Evolutionary conservation across 2,329 filamentous ascomycete genomes (phyloP), one percentile per base, ranked within the genome.

Genomic region (Ramichloridium luteum): DNA sequence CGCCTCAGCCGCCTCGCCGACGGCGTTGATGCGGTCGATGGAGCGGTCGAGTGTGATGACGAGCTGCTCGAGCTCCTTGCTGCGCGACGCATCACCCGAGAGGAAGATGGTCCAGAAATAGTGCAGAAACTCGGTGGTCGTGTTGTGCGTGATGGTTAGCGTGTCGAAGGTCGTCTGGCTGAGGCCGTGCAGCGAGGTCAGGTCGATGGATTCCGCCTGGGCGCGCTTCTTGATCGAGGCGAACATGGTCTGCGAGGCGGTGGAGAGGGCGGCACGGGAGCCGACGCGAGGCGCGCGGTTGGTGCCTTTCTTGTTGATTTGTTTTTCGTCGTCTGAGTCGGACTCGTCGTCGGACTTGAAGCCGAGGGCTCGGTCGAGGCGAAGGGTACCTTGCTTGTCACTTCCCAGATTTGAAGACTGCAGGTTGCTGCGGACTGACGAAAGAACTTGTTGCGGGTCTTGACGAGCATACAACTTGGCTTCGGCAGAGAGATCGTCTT

Each of bases 51-150:
- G 67, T 6, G 85, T 88, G 53, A 93, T 82, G 5, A 80, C 76
- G 28, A 94, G 68, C 39, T 81, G 84, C 5, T 77, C 74, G 10
- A 94, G 68, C 57, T 98, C 88, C 25, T 68, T 68, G 1, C 83
- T 82, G 18, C 83, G 77, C 3, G 48, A 44, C 37, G 83, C 77
- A 50, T 94, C 83, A 10, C 86, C 88, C 0, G 86, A 94, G 15
- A 93, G 68, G 50, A 93, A 98, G 0, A 86, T 76, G 18, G 74
- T 71, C 88, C 88, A 98, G 62, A 98, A 98, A 55, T 96, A 92
- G 47, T 88, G 82, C n/a, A 98, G 64, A 49, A 96, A 98, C 51
- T 98, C 90, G 22, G 82, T 79, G 0, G 84, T 92, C 0, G 90
- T 98, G 32, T 86, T 86, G 54, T 96, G 85, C 0, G 88, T 93